phyloP scores from a whole-genome alignment of 352 stramenopile species.

The Thalassiosira pacifica region DNA sequence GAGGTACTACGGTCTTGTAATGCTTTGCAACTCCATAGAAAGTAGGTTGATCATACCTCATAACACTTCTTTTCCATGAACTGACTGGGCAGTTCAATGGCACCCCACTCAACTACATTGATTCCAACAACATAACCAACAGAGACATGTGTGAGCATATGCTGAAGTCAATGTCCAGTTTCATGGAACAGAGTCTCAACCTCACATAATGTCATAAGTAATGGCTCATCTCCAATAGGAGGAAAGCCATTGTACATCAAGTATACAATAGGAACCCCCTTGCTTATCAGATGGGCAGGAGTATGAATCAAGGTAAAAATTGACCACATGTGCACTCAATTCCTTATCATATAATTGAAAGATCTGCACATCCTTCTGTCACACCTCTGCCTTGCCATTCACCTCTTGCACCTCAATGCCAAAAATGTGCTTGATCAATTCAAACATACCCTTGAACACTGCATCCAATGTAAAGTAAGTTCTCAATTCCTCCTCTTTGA shows the following conservation, averaged over 20 bases:
- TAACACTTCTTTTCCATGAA: slow-evolving; percentile 99
- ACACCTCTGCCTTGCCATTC: slow-evolving; percentile 89
- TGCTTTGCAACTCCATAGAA: slow-evolving; percentile 88
- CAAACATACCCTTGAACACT: slow-evolving; percentile 96
- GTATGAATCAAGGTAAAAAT: slow-evolving; percentile 98
- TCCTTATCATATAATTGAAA: slow-evolving; percentile 93
- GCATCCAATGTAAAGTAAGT: slow-evolving; percentile 96
- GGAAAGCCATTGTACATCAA: slow-evolving; percentile 98
- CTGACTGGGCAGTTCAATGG: slow-evolving; percentile 97
- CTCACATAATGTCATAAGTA: slow-evolving; percentile 98
- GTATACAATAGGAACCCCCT: slow-evolving; percentile 96
- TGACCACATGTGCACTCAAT: slow-evolving; percentile 91
- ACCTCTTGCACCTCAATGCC: slow-evolving; percentile 91
- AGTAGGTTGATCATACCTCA: slow-evolving; percentile 89
- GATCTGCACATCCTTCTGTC: slow-evolving; percentile 96
- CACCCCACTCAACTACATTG: slow-evolving; percentile 98
- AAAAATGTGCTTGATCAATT: slow-evolving; percentile 94
- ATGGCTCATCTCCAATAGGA: slow-evolving; percentile 92
- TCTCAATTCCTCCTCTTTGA: slow-evolving; percentile 97
- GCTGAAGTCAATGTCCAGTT: slow-evolving; percentile 95
- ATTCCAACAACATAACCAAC: slow-evolving; percentile 96
- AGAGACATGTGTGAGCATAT: slow-evolving; percentile 97
- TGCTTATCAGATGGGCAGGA: slow-evolving; percentile 97
- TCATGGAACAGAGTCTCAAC: slow-evolving; percentile 96
- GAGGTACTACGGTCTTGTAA: slow-evolving; percentile 90